Percentiles rank a stretch among this genome's conserved stretches.
These are phyloP conservation scores for Diplodia corticola DNA, from an alignment of 2,329 filamentous ascomycete genomes.

Conservation along the genomic window DNA sequence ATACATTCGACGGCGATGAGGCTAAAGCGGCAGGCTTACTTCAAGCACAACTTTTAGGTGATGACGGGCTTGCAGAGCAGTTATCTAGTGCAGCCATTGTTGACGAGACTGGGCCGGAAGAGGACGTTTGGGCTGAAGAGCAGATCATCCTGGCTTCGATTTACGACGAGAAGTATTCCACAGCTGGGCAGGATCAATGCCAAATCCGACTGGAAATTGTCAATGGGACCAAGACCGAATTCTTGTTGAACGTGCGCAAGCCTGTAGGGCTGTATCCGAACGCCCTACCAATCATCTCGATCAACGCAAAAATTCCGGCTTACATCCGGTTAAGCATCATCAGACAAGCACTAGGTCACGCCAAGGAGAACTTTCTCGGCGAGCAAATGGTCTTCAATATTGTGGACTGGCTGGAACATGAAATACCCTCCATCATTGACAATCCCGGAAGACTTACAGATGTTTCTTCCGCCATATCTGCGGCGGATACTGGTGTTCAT, in stretches of 20 bases:
- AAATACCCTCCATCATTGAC: slow-evolving; percentile 78
- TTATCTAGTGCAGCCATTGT: slow-evolving; percentile 43
- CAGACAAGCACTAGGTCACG: slow-evolving; percentile 71
- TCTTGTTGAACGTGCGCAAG: slow-evolving; percentile 66
- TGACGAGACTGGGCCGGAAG: slow-evolving; percentile 41
- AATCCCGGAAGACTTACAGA: slow-evolving; percentile 81
- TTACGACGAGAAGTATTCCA: slow-evolving; percentile 64
- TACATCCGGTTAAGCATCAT: slow-evolving; percentile 92
- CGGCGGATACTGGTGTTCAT: slow-evolving; percentile 51
- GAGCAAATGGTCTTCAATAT: slow-evolving; percentile 91
- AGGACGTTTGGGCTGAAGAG: slow-evolving; percentile 79
- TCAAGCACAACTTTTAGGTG: slow-evolving; percentile 65
- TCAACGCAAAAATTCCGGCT: slow-evolving; percentile 72
- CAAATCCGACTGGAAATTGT: slow-evolving; percentile 64
- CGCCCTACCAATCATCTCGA: slow-evolving; percentile 65
- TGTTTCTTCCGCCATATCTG: slow-evolving; percentile 72
- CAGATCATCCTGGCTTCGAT: slow-evolving; percentile 81
- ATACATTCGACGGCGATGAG: slow-evolving; percentile 71
- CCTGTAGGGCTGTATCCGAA: slow-evolving; percentile 70
- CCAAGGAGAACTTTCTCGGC: slow-evolving; percentile 69
- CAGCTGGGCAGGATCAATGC: slow-evolving; percentile 63
- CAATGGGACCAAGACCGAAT: slow-evolving; percentile 46
- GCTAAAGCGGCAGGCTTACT: slow-evolving; percentile 74
- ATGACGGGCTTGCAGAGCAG: slow-evolving; percentile 29
- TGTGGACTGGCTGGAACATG: slow-evolving; percentile 86